Conservation (phyloP, 2,329 filamentous ascomycete genomes). For the Trichoderma oligosporum region DNA sequence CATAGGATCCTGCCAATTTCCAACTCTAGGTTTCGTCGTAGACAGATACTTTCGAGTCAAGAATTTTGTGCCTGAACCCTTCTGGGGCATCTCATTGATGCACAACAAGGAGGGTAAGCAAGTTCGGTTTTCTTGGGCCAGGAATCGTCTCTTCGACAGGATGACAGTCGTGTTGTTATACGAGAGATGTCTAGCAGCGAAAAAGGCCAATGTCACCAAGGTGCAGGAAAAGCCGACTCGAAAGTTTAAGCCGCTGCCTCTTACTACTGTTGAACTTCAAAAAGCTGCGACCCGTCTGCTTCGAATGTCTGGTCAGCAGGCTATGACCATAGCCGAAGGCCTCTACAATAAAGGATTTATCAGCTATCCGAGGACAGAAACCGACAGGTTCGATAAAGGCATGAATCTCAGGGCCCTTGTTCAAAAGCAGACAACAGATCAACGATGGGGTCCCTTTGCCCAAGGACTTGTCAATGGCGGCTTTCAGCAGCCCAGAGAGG, state of each 20-base stretch:
- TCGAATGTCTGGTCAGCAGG: slow-evolving; percentile 82
- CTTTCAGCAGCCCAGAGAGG: slow-evolving; percentile 77
- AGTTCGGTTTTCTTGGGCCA: slow-evolving; percentile 79
- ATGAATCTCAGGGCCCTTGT: slow-evolving; percentile 80
- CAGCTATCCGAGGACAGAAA: slow-evolving; percentile 96
- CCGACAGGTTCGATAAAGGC: slow-evolving; percentile 86
- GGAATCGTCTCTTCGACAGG: slow-evolving; percentile 82
- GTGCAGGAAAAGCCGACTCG: slow-evolving; percentile 87
- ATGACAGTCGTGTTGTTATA: slow-evolving; percentile 76
- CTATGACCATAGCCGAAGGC: slow-evolving; percentile 82
- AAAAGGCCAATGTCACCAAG: slow-evolving; percentile 73
- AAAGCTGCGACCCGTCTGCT: slow-evolving; percentile 90
- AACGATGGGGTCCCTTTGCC: slow-evolving; percentile 76
- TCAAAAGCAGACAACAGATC: slow-evolving; percentile 76
- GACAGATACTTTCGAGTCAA: slow-evolving; percentile 92
- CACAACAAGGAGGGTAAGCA: slow-evolving; percentile 73
- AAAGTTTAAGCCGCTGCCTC: slow-evolving; percentile 88
- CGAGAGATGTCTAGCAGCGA: slow-evolving; percentile 76
- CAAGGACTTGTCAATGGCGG: slow-evolving; percentile 68
- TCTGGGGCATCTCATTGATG: slow-evolving; percentile 87
- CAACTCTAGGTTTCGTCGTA: slow-evolving; percentile 93
- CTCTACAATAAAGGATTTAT: slow-evolving; percentile 95
- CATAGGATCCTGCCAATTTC: slow-evolving; percentile 87
- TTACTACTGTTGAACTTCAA: slow-evolving; percentile 94
- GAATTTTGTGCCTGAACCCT: slow-evolving; percentile 87